Base-by-base conservation (phyloP, 768 basidiomycete genomes). In the Suillus subalutaceus region DNA sequence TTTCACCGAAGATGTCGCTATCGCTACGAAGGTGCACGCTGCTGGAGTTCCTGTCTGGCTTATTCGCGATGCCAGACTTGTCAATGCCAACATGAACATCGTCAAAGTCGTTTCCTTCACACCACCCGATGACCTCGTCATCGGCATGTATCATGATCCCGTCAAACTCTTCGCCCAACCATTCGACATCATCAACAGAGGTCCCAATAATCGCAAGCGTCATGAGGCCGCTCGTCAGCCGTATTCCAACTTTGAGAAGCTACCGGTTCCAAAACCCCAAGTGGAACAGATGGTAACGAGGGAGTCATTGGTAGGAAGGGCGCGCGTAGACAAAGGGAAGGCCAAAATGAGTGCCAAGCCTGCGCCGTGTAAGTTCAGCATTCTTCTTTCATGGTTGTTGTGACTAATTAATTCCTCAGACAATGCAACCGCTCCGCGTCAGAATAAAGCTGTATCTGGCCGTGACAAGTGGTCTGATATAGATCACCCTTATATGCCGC, bases 401-500 rank as follows among this genome's bases (percentile, higher is more conserved):
- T 26, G 0, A 5, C 50, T 50, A 3, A 50, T 50, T 50, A 3
- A 50, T 50, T 50, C 6, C 0, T 50, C 50, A 50, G 50, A 50
- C 30, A 6, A 60, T 23, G 3, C 20, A 6, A 43, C 37, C 2
- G 7, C 58, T 60, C 35, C 38, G 8, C 37, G 2, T 38, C 38
- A 23, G 9, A 43, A 40, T 3, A 30, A 7, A 60, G 20, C 5
- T 38, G 58, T 43, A 6, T 43, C 23, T 7, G 58, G 58, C 38
- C 16, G 38, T 41, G 35, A 60, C 38, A 60, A 60, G 58, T 60
- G 58, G 58, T 38, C 35, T 8, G 58, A 60, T 41, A 40, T 60
- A 5, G 58, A 60, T 26, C 58, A 60, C 58, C 58, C 37, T 38
- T 43, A 6, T 4, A 38, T 60, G 58, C 58, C 38, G 15, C 38